These are phyloP conservation scores for Candida arabinofermentans DNA, from an alignment of 805 yeast species.

Conservation along the genomic window DNA sequence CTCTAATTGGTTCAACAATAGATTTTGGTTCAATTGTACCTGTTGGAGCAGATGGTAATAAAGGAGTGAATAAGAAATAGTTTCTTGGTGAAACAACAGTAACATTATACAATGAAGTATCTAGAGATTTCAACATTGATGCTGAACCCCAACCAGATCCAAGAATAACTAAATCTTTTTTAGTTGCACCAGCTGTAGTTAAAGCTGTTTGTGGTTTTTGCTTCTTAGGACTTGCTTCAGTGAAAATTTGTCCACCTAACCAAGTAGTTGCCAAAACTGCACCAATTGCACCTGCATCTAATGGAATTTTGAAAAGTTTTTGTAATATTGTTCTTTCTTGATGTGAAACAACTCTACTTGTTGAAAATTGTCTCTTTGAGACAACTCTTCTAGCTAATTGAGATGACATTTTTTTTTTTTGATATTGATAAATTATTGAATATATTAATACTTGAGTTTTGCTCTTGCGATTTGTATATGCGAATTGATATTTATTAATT, in stretches of 20 bases:
- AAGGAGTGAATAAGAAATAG: conserved; percentile 53
- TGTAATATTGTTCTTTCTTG: conserved; percentile 20
- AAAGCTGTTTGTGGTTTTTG: conserved; percentile 42
- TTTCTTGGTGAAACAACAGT: conserved; percentile 53
- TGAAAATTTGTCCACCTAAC: conserved; percentile 35
- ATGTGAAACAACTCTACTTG: conserved; percentile 12
- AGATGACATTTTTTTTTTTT: conserved; percentile 7
- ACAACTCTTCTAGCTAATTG: conserved; percentile 12
- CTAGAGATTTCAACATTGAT: conserved; percentile 48
- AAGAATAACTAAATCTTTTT: conserved; percentile 37
- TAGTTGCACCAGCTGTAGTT: conserved; percentile 42
- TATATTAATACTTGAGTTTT: too few relatives aligned
- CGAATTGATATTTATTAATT: background rate
- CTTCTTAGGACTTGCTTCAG: conserved; percentile 39
- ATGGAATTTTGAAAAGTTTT: conserved; percentile 23
- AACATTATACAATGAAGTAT: conserved; percentile 49
- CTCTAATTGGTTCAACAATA: conserved; percentile 50
- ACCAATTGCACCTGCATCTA: conserved; percentile 25
- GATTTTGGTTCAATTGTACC: conserved; percentile 52
- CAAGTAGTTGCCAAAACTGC: conserved; percentile 30
- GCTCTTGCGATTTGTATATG: too few relatives aligned
- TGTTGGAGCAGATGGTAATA: conserved; percentile 52
- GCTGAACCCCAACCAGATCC: conserved; percentile 60
- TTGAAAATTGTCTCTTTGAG: conserved; percentile 20
- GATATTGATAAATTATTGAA: background rate